Base-by-base conservation (phyloP, 176 grass and related monocot species). In the Triticum monococcum region DNA sequence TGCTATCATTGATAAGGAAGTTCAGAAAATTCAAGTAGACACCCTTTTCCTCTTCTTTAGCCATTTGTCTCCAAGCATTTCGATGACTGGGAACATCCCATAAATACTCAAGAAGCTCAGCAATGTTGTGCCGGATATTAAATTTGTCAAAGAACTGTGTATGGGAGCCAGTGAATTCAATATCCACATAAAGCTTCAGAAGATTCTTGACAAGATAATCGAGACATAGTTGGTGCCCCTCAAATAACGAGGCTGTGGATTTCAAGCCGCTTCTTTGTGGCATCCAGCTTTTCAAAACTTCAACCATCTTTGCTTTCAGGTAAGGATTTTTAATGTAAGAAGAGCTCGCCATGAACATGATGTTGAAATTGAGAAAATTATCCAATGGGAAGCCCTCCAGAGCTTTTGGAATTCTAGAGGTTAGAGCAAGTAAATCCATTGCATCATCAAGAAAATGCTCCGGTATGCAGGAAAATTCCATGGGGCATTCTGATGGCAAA, bases 71-170 rank as follows among this genome's bases (percentile, higher is more conserved):
- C 93, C 94, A 96, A 86, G 94, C 81, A 64, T 99, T 92, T 76
- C 88, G 81, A 87, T 99, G 94, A 90, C 92, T 99, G 24, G 97
- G 94, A n/a, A 91, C 94, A 80, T 94, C 91, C 97, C 97, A 99
- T 79, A 96, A 84, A 87, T 96, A 99, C 85, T 96, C 97, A 37
- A 99, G 85, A 83, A 99, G 94, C 77, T 99, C 97, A 74, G 92
- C 92, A 91, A 99, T 99, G 88, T 99, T 99, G 75, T 99, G 92
- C 38, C 94, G 92, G 90, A 99, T 96, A 32, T 88, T 99, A 83
- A 99, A 99, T 78, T 95, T 96, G 85, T 99, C 97, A 87, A 90
- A 99, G 72, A 99, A 96, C 92, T 99, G 94, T 22, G 94, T 99
- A 85, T 99, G 92, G 69, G 97, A 98, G 24, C 97, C 94, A 83